phyloP scores from a whole-genome alignment of 2,329 filamentous ascomycete genomes.

The Sporothrix variecibatus region DNA sequence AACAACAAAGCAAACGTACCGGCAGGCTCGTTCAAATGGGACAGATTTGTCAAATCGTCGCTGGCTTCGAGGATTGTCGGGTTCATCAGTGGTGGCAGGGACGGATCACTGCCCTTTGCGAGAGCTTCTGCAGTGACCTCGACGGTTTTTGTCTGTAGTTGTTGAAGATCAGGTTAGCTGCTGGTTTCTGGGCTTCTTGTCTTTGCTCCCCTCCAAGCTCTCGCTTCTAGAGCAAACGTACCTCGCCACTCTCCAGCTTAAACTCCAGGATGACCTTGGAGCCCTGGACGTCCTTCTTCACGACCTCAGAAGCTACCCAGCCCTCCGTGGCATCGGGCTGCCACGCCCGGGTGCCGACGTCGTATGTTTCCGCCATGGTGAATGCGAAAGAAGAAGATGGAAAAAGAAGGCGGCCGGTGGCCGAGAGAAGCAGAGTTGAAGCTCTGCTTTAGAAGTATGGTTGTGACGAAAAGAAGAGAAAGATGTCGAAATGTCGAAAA shows the following conservation, averaged over 20 bases:
- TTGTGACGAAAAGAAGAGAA: background rate
- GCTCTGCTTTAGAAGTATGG: slow-evolving; percentile 10
- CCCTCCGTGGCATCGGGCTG: slow-evolving; percentile 94
- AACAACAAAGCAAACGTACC: slow-evolving; percentile 57
- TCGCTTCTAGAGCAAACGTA: slow-evolving; percentile 44
- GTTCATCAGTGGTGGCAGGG: slow-evolving; percentile 93
- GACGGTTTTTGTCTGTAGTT: slow-evolving; percentile 73
- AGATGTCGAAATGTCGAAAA: background rate
- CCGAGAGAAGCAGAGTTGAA: slow-evolving; percentile 15
- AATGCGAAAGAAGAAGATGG: slow-evolving; percentile 35
- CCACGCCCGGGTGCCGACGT: slow-evolving; percentile 97
- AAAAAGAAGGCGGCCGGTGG: slow-evolving; percentile 38
- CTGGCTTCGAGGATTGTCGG: slow-evolving; percentile 97
- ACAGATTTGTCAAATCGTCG: slow-evolving; percentile 95
- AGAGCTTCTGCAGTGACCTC: slow-evolving; percentile 76
- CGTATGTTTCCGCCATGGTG: slow-evolving; percentile 88
- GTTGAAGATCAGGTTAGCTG: slow-evolving; percentile 28
- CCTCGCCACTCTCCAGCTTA: slow-evolving; percentile 89
- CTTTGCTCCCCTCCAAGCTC: slow-evolving; percentile 1
- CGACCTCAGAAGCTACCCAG: slow-evolving; percentile 95
- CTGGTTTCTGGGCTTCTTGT: background rate
- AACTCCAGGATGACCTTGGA: slow-evolving; percentile 88
- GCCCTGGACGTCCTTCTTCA: slow-evolving; percentile 79
- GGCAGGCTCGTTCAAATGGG: slow-evolving; percentile 96
- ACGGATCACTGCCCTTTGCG: slow-evolving; percentile 72